Base-by-base conservation (phyloP, 2,329 filamentous ascomycete genomes). In the Aureobasidium sp. region DNA sequence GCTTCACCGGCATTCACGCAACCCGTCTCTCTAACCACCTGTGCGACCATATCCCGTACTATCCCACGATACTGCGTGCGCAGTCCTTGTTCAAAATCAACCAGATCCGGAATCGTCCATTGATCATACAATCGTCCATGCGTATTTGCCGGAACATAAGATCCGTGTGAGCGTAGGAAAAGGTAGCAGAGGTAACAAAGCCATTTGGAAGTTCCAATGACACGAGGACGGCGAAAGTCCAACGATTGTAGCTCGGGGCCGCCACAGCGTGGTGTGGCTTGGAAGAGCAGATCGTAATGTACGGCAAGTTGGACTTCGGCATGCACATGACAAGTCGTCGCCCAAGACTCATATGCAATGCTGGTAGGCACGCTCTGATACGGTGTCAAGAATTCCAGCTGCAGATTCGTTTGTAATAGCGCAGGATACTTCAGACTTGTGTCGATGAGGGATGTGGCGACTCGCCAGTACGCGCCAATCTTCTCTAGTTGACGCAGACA, bases 21-120 rank as follows among this genome's bases (percentile, higher is more conserved):
- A 8, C 30, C 50, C 7, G 38, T 53, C 22, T 53, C 37, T 8
- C 39, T 34, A 8, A 53, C 19, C 3, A 53, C 30, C 12, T 45
- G 25, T n/a, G 19, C 38, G 27, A 44, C 50, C 4, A 53, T 37
- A 35, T 25, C 39, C 1, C 27, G 3, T 0, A 53, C 21, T 6
- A 53, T 45, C 4, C 16, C 24, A 10, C 39, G 39, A 30, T 53
- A 53, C 8, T 30, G 14, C 16, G 6, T 3, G 3, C 27, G 22
- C 1, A 44, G 12, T 3, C 25, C 32, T 24, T 45, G 24, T 12
- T 12, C 30, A 25, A 25, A 53, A 0, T 53, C 51, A 5, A 5
- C 40, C 29, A 53, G 24, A 32, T 53, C 51, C 11, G 51, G 51
- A 27, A 53, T 47, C 14, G 51, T 53, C 51, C 51, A 53, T 22